A percentile compares a stretch with the other conserved stretches of the same genome.
These are phyloP conservation scores for Malus domestica DNA, from an alignment of 306 rosid genomes.

Conservation along the genomic window DNA sequence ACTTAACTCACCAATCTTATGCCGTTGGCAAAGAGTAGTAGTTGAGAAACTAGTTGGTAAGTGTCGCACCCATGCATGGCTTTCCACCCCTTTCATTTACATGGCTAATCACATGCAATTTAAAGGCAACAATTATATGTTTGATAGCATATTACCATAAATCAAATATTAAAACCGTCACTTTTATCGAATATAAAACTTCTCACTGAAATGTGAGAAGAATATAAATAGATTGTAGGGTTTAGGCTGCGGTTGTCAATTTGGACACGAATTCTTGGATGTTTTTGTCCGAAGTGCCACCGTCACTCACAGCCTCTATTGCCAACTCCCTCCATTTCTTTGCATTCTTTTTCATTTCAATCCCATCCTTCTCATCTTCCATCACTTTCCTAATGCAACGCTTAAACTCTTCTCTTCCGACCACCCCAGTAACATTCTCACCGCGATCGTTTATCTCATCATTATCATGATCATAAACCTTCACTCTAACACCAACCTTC, in stretches of 20 bases:
- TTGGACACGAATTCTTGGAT: conserved; percentile 27
- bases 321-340: conserved; percentile 32
- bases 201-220: too few species aligned
- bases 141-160: background rate
- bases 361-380: conserved; percentile 15
- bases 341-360: conserved; percentile 28
- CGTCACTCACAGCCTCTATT: conserved; percentile 14
- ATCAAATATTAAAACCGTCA: too few species aligned
- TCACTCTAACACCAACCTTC: conserved; percentile 45
- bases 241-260: background rate
- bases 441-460: background rate
- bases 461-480: conserved; percentile 12
- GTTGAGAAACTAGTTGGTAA: too few species aligned
- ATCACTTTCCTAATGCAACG: conserved; percentile 27
- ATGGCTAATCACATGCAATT: background rate
- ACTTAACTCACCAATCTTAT: too few species aligned
- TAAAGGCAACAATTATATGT: background rate
- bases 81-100: too few species aligned
- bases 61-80: too few species aligned
- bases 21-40: too few species aligned
- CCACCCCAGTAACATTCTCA: conserved; percentile 15
- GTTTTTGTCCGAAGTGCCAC: conserved; percentile 45
- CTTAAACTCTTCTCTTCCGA: conserved; percentile 33
- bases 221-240: background rate
- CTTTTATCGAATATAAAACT: too few species aligned